A percentile compares a stretch with the other conserved stretches of the same genome.
These are phyloP conservation scores for Phytomonas francai DNA, from an alignment of 208 protist genomes.

Conservation along the genomic window DNA sequence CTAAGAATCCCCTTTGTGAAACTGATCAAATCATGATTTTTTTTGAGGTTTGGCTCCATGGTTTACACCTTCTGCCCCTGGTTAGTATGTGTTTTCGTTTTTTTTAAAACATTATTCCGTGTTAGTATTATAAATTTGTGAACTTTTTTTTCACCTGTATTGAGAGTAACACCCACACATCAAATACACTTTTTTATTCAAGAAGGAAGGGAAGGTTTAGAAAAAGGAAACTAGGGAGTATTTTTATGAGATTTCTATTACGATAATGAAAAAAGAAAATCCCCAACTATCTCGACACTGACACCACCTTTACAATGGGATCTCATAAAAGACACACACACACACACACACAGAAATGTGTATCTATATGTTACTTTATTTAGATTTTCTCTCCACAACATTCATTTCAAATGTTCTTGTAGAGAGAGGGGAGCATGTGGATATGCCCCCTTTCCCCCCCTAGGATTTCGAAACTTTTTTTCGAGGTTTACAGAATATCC, in stretches of 20 bases:
- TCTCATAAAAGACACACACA: not conserved
- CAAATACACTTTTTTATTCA: not conserved
- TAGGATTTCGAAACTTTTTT: not conserved
- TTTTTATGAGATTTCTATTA: no score
- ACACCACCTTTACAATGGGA: no score
- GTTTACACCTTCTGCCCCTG: not conserved
- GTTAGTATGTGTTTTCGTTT: no score
- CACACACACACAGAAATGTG: not conserved
- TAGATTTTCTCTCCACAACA: not conserved
- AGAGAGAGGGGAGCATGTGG: not conserved
- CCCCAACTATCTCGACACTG: no score
- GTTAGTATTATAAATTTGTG: no score
- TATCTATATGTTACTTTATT: not conserved
- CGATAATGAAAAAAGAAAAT: no score
- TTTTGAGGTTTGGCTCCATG: no score
- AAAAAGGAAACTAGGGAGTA: slow-evolving; percentile 1
- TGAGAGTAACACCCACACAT: no score
- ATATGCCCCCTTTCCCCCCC: not conserved
- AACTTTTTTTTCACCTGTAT: no score
- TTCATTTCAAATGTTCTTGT: not conserved
- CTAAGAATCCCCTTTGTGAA: not conserved
- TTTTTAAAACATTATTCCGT: no score
- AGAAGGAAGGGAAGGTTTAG: slow-evolving; percentile 2
- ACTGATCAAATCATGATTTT: no score
- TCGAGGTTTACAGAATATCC: slow-evolving; percentile 13